Evolutionary conservation across 768 basidiomycete species (phyloP), one percentile per base, ranked within the genome.

Genomic region (Trametopsis cervina): DNA sequence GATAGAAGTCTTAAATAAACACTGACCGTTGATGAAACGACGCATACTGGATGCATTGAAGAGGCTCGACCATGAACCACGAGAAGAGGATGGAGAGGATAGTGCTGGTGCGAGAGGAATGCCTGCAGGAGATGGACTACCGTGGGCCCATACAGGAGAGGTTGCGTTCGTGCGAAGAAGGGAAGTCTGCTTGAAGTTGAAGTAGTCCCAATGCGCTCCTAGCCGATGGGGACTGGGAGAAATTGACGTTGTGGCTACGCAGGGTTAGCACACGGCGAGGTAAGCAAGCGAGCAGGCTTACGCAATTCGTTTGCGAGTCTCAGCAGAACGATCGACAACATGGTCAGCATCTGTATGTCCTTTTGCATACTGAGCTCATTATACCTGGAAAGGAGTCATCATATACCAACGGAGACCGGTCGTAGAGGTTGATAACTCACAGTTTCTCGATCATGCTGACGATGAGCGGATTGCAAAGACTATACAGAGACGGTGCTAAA

Each of bases 261-360:
- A 10, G 50, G n/a, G 24, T 24, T 40, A 41, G 41, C 21, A 24
- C 11, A 42, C 7, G 29, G 18, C 37, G 41, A 27, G 9, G 5
- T 21, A 37, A 3, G 12, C 17, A 6, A 39, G 22, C 18, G 20
- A 13, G 24, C 15, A 40, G 1, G 44, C 51, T 18, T 29, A 52
- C 51, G 36, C 12, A 41, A 25, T 26, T 52, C 51, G n/a, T 20
- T 41, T 6, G 53, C 44, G 2, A 54, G 23, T 27, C 50, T 45
- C 2, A 90, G 69, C 2, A 90, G 65, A n/a, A 89, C 63, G 41
- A 78, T 68, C 0, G 86, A 72, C 3, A 89, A 51, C 78, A 92
- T 89, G 0, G 85, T 87, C 13, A 92, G 69, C 81, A 89, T 82
- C 57, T 91, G 88, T 1, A 90, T 62, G 56, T 92, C 87, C 57